These are phyloP conservation scores for Trichoderma afroharzianum DNA, from an alignment of 2,329 filamentous ascomycete genomes.

Conservation along the genomic window DNA sequence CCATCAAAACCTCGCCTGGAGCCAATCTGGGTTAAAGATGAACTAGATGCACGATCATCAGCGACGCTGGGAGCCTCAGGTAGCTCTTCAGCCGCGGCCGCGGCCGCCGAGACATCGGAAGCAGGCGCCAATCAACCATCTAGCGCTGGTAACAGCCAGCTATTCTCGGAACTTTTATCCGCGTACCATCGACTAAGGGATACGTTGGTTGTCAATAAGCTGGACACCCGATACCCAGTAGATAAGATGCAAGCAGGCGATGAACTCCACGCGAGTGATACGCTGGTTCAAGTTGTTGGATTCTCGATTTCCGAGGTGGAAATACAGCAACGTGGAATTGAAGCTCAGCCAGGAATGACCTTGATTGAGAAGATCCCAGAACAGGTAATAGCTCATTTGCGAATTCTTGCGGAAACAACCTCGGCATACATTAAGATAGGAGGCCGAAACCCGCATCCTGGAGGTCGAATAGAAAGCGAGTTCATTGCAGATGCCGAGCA, in stretches of 20 bases:
- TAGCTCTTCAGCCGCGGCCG: constrained; percentile 39
- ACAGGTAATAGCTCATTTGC: constrained; percentile 78
- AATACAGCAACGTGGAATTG: constrained; percentile 84
- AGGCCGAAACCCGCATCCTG: constrained; percentile 57
- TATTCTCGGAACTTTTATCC: constrained; percentile 52
- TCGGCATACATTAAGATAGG: constrained; percentile 80
- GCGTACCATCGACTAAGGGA: constrained; percentile 60
- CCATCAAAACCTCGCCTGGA: constrained; percentile 35
- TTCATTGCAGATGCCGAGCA: constrained; percentile 64
- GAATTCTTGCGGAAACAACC: constrained; percentile 83
- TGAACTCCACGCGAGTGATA: constrained; percentile 53
- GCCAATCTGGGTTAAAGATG: constrained; percentile 40
- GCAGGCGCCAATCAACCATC: constrained; percentile 20
- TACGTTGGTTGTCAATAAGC: constrained; percentile 54
- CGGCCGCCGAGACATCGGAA: constrained; percentile 28
- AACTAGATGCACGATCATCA: constrained; percentile 31
- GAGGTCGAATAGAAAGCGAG: constrained; percentile 62
- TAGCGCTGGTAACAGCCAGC: constrained; percentile 18
- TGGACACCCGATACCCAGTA: constrained; percentile 40
- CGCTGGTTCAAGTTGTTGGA: constrained; percentile 65
- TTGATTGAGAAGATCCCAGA: constrained; percentile 81
- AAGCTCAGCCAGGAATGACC: constrained; percentile 68
- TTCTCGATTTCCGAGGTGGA: constrained; percentile 85
- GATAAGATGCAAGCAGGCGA: constrained; percentile 33
- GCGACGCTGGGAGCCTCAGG: constrained; percentile 37